phyloP scores from a whole-genome alignment of 2,329 filamentous ascomycete species.

The Exserohilum rostratum region DNA sequence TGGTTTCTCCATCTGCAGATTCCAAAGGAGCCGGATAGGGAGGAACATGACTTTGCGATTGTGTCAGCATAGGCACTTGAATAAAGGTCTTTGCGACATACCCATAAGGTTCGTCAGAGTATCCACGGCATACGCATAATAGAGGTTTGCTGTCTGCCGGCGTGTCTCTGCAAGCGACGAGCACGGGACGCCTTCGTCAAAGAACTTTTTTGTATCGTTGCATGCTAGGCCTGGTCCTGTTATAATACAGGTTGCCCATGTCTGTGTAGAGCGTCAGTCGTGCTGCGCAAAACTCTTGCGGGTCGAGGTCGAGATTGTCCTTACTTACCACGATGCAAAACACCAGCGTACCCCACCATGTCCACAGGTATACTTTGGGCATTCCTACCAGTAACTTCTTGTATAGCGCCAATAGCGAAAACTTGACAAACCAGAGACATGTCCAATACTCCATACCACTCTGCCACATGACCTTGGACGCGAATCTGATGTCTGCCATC shows the following conservation, averaged over 20 bases:
- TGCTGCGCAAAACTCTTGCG: neutral
- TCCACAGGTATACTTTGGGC: constrained; percentile 33
- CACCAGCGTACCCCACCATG: constrained; percentile 47
- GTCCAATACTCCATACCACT: constrained; percentile 49
- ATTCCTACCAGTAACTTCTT: constrained; percentile 46
- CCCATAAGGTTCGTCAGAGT: constrained; percentile 47
- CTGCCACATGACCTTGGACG: constrained; percentile 50
- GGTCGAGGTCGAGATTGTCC: neutral
- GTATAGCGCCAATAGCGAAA: constrained; percentile 50
- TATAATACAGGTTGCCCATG: constrained; percentile 47
- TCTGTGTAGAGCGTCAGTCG: constrained; percentile 26
- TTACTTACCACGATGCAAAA: constrained; percentile 45
- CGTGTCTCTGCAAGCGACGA: constrained; percentile 32
- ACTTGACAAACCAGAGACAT: constrained; percentile 51
- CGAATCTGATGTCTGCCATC: constrained; percentile 35
- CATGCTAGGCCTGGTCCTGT: constrained; percentile 45
- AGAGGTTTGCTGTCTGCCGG: constrained; percentile 44
- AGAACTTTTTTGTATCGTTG: constrained; percentile 36
- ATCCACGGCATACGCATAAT: constrained; percentile 46
- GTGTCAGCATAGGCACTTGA: neutral
- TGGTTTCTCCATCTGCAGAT: constrained; percentile 41
- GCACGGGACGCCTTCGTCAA: constrained; percentile 35
- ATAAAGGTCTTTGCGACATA: constrained; percentile 11
- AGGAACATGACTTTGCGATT: constrained; percentile 45
- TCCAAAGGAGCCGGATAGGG: constrained; percentile 46